Percentiles rank a stretch among this genome's conserved stretches.
Conservation (phyloP, 1,284 basidiomycete species). For the Sutorius eximius region DNA sequence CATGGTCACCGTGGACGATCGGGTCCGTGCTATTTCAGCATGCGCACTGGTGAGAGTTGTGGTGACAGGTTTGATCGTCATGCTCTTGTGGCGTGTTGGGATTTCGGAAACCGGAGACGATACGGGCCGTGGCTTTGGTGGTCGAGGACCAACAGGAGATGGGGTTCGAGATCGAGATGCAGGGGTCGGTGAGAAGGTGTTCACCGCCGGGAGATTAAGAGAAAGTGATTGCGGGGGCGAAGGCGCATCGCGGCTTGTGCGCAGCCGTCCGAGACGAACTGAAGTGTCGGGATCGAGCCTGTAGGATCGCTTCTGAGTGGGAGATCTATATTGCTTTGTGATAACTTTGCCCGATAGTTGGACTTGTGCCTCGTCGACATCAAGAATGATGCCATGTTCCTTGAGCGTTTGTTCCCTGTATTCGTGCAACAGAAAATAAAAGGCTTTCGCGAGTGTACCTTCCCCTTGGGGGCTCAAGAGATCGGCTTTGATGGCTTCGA, state of each 20-base stretch:
- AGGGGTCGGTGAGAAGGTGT: slow-evolving; percentile 22
- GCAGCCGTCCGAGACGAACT: slow-evolving; percentile 10
- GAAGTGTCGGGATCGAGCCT: slow-evolving; percentile 14
- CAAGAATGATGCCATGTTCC: slow-evolving; percentile 56
- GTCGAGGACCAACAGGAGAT: slow-evolving; percentile 50
- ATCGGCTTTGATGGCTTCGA: slow-evolving; percentile 60
- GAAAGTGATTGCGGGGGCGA: slow-evolving; percentile 36
- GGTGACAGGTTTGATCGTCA: slow-evolving; percentile 29
- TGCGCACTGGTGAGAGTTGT: slow-evolving; percentile 18
- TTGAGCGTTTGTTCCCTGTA: slow-evolving; percentile 76
- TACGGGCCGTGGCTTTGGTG: slow-evolving; percentile 37
- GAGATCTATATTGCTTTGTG: slow-evolving; percentile 47
- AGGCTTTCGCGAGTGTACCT: slow-evolving; percentile 87
- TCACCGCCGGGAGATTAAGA: slow-evolving; percentile 27
- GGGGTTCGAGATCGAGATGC: slow-evolving; percentile 44
- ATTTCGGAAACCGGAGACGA: slow-evolving; percentile 34
- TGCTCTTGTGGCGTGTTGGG: slow-evolving; percentile 34
- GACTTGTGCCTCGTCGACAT: slow-evolving; percentile 35
- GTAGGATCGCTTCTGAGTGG: slow-evolving; percentile 30
- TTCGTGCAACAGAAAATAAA: slow-evolving; percentile 84
- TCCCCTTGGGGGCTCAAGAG: slow-evolving; percentile 62
- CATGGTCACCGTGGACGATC: slow-evolving; percentile 34
- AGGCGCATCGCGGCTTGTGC: slow-evolving; percentile 22
- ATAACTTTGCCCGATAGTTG: slow-evolving; percentile 40
- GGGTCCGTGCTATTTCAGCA: slow-evolving; percentile 24